phyloP scores from a whole-genome alignment of 2,329 filamentous ascomycete species.

The Diaporthe eres region DNA sequence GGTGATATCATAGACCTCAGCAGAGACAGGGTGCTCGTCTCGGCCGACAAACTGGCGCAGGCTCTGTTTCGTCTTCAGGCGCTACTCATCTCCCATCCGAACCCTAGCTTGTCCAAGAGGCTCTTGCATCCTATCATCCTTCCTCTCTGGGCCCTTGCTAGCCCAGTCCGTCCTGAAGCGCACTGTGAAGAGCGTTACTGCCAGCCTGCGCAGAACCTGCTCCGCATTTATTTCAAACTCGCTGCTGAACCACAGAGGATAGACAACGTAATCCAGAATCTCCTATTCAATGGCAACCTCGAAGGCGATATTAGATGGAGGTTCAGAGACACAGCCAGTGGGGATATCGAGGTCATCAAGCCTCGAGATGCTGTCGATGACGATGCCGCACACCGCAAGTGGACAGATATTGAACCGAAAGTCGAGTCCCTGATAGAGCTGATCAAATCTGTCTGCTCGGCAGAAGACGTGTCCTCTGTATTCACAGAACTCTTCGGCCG shows the following conservation, averaged over 20 bases:
- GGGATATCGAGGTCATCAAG: conserved; percentile 66
- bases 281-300: conserved; percentile 68
- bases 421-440: conserved; percentile 63
- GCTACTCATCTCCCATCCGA: conserved; percentile 74
- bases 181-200: conserved; percentile 57
- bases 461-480: conserved; percentile 70
- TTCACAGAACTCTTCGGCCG: conserved; percentile 72
- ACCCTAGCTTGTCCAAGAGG: conserved; percentile 74
- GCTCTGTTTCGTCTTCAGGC: conserved; percentile 69
- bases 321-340: conserved; percentile 61
- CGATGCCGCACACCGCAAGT: conserved; percentile 51
- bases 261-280: conserved; percentile 63
- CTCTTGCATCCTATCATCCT: conserved; percentile 71
- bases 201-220: conserved; percentile 62
- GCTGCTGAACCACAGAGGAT: conserved; percentile 66
- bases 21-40: conserved; percentile 60
- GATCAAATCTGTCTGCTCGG: conserved; percentile 64
- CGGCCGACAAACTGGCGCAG: conserved; percentile 60
- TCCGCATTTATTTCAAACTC: conserved; percentile 71
- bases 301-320: conserved; percentile 61
- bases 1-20: conserved; percentile 63
- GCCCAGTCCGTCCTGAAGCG: conserved; percentile 58
- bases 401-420: conserved; percentile 62
- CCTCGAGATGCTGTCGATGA: conserved; percentile 44
- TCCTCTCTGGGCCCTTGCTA: conserved; percentile 74